These are phyloP conservation scores for Malus hybrid DNA, from an alignment of 331 rosid species.

Conservation along the genomic window DNA sequence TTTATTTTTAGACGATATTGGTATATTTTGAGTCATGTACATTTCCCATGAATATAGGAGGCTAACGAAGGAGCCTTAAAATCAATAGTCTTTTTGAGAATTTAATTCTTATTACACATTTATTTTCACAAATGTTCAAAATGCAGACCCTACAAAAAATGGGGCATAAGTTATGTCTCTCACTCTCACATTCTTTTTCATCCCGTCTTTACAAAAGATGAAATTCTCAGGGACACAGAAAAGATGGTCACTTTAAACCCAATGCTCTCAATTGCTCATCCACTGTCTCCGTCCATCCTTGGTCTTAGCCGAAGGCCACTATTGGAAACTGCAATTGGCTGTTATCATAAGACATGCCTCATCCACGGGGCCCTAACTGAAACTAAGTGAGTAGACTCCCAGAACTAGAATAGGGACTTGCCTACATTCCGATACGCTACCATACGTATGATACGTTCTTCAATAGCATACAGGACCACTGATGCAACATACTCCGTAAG, in stretches of 20 bases:
- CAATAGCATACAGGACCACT: too few relatives aligned
- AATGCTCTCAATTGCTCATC: background rate
- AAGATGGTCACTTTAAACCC: background rate
- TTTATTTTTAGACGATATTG: background rate
- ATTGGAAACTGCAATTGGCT: background rate
- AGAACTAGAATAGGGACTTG: too few relatives aligned
- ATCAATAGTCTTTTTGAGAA: too few relatives aligned
- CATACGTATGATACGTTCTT: too few relatives aligned
- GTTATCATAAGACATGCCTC: background rate
- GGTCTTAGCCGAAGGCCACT: background rate
- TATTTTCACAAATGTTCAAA: background rate
- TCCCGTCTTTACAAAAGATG: background rate
- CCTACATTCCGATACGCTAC: too few relatives aligned
- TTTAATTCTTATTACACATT: background rate
- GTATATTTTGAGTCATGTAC: background rate
- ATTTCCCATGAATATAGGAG: background rate
- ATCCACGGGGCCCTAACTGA: background rate
- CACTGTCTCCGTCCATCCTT: background rate
- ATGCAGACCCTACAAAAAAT: background rate
- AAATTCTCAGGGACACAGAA: background rate
- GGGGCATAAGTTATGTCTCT: constrained; percentile 13
- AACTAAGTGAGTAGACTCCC: too few relatives aligned
- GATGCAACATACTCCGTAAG: too few relatives aligned
- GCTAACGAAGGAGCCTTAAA: background rate
- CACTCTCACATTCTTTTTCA: background rate